Conservation (phyloP, 2,329 filamentous ascomycete species). For the Tolypocladium album region DNA sequence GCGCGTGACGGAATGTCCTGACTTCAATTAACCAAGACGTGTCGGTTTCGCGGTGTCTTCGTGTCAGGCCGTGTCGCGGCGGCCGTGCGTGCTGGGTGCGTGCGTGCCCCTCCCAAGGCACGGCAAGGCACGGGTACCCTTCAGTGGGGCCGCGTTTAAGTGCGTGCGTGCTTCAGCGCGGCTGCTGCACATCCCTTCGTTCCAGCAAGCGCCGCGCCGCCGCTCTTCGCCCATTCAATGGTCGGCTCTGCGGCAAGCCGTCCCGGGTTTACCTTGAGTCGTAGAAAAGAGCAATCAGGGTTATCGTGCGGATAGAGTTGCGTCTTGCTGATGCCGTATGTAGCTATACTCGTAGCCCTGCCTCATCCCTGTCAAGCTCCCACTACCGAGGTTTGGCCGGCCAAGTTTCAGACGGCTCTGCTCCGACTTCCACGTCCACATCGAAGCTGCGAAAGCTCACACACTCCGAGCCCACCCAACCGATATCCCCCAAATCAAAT, state of each 20-base stretch:
- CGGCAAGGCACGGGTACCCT: too few species aligned
- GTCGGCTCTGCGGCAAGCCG: not conserved
- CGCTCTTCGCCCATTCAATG: not conserved
- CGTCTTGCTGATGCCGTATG: not conserved
- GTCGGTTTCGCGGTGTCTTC: constrained; percentile 32
- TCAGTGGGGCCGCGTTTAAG: constrained; percentile 4
- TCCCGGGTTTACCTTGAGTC: not conserved
- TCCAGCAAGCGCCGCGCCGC: too few species aligned
- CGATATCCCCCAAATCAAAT: not conserved
- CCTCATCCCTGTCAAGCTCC: not conserved
- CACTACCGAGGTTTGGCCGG: not conserved
- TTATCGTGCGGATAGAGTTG: not conserved
- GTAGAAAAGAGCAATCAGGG: not conserved
- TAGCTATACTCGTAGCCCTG: too few species aligned
- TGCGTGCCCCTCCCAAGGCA: not conserved
- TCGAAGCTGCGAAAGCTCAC: not conserved
- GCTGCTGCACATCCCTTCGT: not conserved
- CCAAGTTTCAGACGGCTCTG: not conserved
- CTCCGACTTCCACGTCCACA: not conserved
- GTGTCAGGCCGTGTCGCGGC: constrained; percentile 20
- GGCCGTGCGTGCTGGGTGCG: not conserved
- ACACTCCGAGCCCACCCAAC: not conserved
- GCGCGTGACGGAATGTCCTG: constrained; percentile 11
- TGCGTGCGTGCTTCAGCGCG: not conserved
- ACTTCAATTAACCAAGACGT: constrained; percentile 26